Evolutionary conservation across 192 early-diverging fungal genomes (phyloP), one percentile per base, ranked within the genome.

Genomic region (Lobulomyces angularis): DNA sequence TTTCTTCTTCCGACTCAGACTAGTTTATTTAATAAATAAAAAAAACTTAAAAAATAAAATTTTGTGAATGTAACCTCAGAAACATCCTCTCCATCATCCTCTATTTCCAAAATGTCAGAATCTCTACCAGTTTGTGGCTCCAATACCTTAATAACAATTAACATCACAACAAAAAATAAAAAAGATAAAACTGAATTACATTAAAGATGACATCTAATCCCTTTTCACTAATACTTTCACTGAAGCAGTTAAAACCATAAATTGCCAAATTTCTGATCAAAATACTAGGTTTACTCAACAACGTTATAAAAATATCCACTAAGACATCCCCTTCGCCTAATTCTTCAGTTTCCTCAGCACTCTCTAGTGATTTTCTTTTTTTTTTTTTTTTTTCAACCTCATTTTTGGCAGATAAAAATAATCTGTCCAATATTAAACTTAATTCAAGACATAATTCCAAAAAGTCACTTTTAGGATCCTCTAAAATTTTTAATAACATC

Each of bases 261-360:
- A 83, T 77, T 18, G 86, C 72, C 40, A 95, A 54, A 16, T 64
- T 69, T 24, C 86, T 67, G 37, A 90, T 57, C 8, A 83, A 45
- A 27, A 69, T 66, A 22, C 84, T 89, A 5, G 84, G 79, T 50
- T 83, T 84, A 31, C 83, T 76, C 60, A 97, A 55, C 59, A 95
- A 81, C 46, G 80, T 76, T 41, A 97, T 60, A 36, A 97, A 56
- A 22, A 93, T 83, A 61, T 97, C 94, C 4, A 89, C 65, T 43
- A 97, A 70, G 33, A 97, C 90, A 46, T 95, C 90, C n/a, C 87
- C 70, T 1, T 90, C 88, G 43, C 78, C 61, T 20, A 66, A 77
- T 40, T 82, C 74, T 22, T 75, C 77, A 24, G 74, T 64, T 0
- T 52, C 64, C 5, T 67, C 69, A 2, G 74, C 67, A 0, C 47